Base-by-base conservation (phyloP, 768 basidiomycete genomes). In the Paxillus ammoniavirescens region DNA sequence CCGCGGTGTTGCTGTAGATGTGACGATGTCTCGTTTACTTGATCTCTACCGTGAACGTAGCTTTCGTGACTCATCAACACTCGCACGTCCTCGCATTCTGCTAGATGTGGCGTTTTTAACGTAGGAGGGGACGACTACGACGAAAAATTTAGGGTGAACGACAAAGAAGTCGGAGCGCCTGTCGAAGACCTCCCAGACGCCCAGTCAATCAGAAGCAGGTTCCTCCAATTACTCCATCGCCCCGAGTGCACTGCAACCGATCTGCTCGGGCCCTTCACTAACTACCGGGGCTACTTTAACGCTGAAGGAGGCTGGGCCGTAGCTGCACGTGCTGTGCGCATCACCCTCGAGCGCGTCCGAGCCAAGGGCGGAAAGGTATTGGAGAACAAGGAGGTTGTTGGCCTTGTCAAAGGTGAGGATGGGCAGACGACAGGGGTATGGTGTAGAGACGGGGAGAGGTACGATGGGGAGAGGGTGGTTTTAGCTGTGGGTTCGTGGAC, bases 261-360 rank as follows among this genome's bases (percentile, higher is more conserved):
- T 14, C 12, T 35, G 13, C 35, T 35, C 12, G 63, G 65, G n/a
- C 33, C 55, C n/a, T 45, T 69, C 10, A 60, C 54, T 2, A 36
- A 50, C 21, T 59, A 64, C 33, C 58, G 68, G 21, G 91, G 87
- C 1, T 95, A 89, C 63, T 59, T 88, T 42, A 96, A 93, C 62
- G 73, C 72, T 8, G 84, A 89, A 36, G 82, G 88, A 1, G 94
- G 94, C 13, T 98, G 94, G 94, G 91, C 82, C 2, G 77, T 87
- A 62, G 91, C 94, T 1, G 75, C 78, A 1, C 80, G 86, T 63
- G 91, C 87, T 3, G 62, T 93, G 8, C 61, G 68, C 2, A 64
- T 77, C 9, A 70, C 90, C 53, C 78, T 86, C 47, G 64, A 70
- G 28, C 79, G 75, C 42, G 83, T 96, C 4, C 63, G 66, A n/a